Conservation (phyloP, 2,329 filamentous ascomycete species). For the Monosporascus cannonballus region DNA sequence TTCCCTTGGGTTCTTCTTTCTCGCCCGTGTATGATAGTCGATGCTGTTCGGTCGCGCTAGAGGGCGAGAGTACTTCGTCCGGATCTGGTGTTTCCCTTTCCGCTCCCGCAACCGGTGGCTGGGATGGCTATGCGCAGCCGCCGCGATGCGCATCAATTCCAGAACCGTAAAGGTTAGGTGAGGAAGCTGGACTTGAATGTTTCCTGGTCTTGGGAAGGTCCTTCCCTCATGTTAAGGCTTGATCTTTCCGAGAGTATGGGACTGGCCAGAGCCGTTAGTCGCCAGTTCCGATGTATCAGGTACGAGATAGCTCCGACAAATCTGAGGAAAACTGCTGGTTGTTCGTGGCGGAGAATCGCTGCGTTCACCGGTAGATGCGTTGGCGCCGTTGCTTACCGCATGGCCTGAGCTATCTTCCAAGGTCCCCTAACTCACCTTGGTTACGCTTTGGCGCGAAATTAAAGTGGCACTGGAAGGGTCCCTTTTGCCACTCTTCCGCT, state of each 20-base stretch:
- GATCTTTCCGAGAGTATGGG: background rate
- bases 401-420: constrained; percentile 5
- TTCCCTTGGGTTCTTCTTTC: background rate
- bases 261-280: background rate
- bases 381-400: background rate
- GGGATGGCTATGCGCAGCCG: background rate
- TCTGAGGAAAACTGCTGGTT: background rate
- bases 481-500: background rate
- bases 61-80: background rate
- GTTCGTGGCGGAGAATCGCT: background rate
- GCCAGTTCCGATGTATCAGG: background rate
- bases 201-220: background rate
- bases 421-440: constrained; percentile 23
- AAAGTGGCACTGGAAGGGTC: constrained; percentile 15
- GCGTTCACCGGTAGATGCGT: background rate
- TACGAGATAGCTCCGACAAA: background rate
- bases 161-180: constrained; percentile 13
- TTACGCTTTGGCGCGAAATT: constrained; percentile 26
- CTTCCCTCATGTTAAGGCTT: background rate
- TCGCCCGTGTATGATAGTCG: constrained; percentile 3
- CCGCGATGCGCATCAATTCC: constrained; percentile 24
- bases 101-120: constrained; percentile 14
- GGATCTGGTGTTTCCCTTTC: constrained; percentile 4
- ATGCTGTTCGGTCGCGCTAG: background rate
- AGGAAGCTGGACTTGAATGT: background rate